These are phyloP conservation scores for Aquanectria penicillioides DNA, from an alignment of 2,329 filamentous ascomycete species.

Conservation along the genomic window DNA sequence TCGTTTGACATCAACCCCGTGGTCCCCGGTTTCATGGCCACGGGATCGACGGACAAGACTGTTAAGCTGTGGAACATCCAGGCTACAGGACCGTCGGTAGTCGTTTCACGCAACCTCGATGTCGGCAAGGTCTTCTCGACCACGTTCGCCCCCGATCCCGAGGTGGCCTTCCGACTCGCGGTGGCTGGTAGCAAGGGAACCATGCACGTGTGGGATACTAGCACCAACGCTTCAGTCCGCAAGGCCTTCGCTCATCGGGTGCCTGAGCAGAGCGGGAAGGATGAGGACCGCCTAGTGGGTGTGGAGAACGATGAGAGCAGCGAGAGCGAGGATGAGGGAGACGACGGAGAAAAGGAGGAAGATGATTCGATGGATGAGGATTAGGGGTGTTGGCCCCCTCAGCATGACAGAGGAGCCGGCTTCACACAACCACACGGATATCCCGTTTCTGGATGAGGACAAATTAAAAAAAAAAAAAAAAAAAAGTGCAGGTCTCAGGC, in stretches of 20 bases:
- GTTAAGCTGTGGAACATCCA: conserved; percentile 98
- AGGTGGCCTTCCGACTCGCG: conserved; percentile 90
- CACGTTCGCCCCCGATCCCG: conserved; percentile 86
- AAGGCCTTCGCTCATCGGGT: conserved; percentile 79
- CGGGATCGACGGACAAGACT: conserved; percentile 91
- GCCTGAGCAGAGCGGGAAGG: conserved; percentile 66
- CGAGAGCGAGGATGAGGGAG: conserved; percentile 67
- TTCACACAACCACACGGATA: neutral
- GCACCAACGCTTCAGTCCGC: conserved; percentile 89
- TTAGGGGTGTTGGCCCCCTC: conserved; percentile 41
- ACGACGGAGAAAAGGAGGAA: conserved; percentile 64
- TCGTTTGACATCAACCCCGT: conserved; percentile 91
- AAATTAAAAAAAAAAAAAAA: too few species aligned
- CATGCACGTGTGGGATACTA: conserved; percentile 95
- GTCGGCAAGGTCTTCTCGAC: conserved; percentile 96
- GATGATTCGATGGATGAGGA: conserved; percentile 66
- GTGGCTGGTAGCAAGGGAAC: conserved; percentile 94
- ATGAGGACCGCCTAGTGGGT: conserved; percentile 81
- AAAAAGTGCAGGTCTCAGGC: conserved; percentile 17
- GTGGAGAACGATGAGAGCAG: conserved; percentile 76
- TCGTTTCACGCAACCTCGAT: conserved; percentile 89
- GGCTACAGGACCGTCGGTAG: conserved; percentile 83
- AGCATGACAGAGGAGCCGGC: conserved; percentile 7
- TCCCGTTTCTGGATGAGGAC: neutral
- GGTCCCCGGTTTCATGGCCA: conserved; percentile 92